Percentiles rank a stretch among this genome's conserved stretches.
Evolutionary conservation across 2,329 filamentous ascomycete species (phyloP).

Genomic region (Fusarium sp.): DNA sequence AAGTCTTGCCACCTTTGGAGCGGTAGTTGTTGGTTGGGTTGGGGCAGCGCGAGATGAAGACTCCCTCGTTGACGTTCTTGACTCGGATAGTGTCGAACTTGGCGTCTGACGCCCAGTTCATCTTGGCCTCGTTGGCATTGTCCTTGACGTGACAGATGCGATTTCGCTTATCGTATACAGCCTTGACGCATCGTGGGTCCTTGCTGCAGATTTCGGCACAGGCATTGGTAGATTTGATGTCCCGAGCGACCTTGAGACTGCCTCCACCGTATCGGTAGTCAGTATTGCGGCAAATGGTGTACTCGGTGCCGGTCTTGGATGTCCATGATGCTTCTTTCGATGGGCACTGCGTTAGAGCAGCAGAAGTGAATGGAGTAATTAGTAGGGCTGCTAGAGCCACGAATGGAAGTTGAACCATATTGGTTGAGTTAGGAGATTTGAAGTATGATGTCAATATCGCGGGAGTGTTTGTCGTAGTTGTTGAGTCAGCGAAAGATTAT

Average conservation of each 20-base stretch:
- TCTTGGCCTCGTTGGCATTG: conserved; percentile 3
- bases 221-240: conserved; percentile 12
- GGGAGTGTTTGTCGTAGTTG: background rate
- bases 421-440: background rate
- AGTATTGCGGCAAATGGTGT: conserved; percentile 25
- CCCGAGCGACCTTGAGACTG: conserved; percentile 6
- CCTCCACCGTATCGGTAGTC: conserved; percentile 25
- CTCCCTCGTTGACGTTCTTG: conserved; percentile 19
- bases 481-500: background rate
- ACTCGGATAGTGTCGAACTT: conserved; percentile 17
- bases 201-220: conserved; percentile 32
- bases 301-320: background rate
- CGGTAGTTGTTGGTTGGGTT: conserved; percentile 14
- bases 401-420: conserved; percentile 14
- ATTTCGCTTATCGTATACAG: conserved; percentile 29
- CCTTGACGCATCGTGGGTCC: conserved; percentile 27
- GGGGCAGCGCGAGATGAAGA: conserved; percentile 23
- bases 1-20: conserved; percentile 3
- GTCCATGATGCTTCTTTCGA: conserved; percentile 22
- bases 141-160: conserved; percentile 31
- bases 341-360: conserved; percentile 22
- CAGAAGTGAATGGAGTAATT: conserved; percentile 15
- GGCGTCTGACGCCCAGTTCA: conserved; percentile 20
- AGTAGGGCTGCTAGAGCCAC: conserved; percentile 29
- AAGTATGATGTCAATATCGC: background rate